phyloP scores from a whole-genome alignment of 176 grass and related monocot species.

The Triticum aestivum region DNA sequence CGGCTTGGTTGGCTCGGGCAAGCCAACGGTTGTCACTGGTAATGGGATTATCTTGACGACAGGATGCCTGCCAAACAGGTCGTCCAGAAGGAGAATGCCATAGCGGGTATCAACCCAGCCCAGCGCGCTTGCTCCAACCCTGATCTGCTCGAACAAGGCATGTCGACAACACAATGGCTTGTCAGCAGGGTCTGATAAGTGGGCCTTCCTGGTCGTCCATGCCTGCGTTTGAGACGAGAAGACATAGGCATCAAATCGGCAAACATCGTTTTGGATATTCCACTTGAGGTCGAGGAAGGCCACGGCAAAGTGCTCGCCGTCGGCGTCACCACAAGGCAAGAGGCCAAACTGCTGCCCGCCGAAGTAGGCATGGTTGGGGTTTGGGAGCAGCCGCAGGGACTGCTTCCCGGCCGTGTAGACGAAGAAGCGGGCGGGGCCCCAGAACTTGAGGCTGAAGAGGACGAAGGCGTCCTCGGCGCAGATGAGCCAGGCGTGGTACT shows the following conservation, averaged over 20 bases:
- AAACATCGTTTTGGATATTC: neutral
- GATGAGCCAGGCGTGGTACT: too few species aligned
- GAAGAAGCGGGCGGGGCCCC: too few species aligned
- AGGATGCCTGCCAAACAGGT: neutral
- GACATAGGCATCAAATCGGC: neutral
- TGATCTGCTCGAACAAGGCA: neutral
- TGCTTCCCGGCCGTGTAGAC: neutral
- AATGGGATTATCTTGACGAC: neutral
- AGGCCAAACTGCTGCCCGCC: too few species aligned
- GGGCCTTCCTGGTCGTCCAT: neutral
- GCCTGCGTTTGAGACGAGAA: neutral
- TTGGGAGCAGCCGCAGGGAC: neutral
- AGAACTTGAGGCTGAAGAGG: too few species aligned
- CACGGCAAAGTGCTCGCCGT: too few species aligned
- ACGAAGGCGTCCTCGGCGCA: too few species aligned
- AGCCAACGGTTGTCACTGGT: neutral
- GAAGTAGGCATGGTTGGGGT: too few species aligned
- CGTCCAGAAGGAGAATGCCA: neutral
- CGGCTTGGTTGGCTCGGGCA: neutral
- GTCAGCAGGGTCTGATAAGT: neutral
- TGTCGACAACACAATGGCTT: neutral
- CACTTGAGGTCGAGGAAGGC: too few species aligned
- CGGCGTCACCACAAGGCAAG: too few species aligned
- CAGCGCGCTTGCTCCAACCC: neutral
- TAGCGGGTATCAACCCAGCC: neutral